Conservation (phyloP, 2,329 filamentous ascomycete species). For the Biscogniauxia sp. region DNA sequence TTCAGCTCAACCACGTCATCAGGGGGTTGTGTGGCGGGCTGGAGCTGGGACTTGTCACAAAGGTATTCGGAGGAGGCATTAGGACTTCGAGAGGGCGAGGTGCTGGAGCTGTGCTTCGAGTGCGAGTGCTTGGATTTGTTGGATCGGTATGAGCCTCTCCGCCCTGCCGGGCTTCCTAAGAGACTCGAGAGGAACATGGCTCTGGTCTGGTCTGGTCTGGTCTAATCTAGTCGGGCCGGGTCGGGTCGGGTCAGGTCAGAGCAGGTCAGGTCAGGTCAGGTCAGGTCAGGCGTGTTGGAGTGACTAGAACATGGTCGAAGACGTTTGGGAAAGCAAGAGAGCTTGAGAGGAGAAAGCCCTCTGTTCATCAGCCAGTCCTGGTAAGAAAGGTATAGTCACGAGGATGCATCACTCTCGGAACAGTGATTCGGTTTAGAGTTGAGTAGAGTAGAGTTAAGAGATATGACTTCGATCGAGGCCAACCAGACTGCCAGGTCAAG, state of each 20-base stretch:
- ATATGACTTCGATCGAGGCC: no score
- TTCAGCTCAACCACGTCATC: slow-evolving; percentile 70
- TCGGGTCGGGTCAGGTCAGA: no score
- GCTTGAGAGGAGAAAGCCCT: not conserved
- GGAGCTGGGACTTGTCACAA: slow-evolving; percentile 54
- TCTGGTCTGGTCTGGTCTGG: not conserved
- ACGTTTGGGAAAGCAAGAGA: not conserved
- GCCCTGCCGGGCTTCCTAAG: slow-evolving; percentile 13
- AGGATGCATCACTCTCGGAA: not conserved
- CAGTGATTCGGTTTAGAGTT: not conserved
- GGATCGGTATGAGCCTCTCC: slow-evolving; percentile 16
- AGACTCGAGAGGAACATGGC: slow-evolving; percentile 20
- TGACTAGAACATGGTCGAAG: not conserved
- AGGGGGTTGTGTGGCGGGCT: slow-evolving; percentile 46
- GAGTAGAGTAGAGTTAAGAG: not conserved
- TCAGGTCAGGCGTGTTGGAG: no score
- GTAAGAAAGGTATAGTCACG: not conserved
- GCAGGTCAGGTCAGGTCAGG: no score
- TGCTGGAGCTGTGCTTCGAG: slow-evolving; percentile 13
- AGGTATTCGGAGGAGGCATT: slow-evolving; percentile 46
- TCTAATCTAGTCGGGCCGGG: no score
- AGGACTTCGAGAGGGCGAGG: slow-evolving; percentile 17
- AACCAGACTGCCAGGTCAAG: no score
- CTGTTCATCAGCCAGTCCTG: not conserved
- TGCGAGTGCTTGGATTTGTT: slow-evolving; percentile 14